A percentile compares a stretch with the other conserved stretches of the same genome.
phyloP scores from a whole-genome alignment of 257 asterid genomes.

The Eustoma russellianum region DNA sequence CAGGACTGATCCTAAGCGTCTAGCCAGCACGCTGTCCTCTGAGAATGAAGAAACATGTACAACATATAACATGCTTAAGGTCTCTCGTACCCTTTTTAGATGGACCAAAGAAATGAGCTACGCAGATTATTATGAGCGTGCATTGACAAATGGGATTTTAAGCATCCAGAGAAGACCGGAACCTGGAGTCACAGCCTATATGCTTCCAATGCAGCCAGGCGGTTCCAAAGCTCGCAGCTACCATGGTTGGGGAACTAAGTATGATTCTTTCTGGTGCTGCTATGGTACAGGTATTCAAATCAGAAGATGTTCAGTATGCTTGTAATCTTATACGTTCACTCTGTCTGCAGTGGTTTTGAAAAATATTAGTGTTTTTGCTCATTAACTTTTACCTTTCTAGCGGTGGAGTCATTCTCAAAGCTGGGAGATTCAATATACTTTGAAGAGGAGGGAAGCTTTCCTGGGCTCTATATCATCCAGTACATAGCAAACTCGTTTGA shows the following conservation, averaged over 20 bases:
- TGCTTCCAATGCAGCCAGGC: conserved; percentile 75
- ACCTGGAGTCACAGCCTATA: conserved; percentile 86
- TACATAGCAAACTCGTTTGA: conserved; percentile 62
- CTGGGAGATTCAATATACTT: conserved; percentile 90
- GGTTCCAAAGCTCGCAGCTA: conserved; percentile 68
- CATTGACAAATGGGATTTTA: conserved; percentile 80
- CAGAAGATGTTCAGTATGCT: too few relatives aligned
- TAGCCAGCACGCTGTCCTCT: conserved; percentile 41
- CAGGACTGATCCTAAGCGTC: conserved; percentile 61
- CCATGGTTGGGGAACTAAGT: conserved; percentile 79
- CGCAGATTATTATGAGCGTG: conserved; percentile 87
- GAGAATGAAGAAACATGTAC: conserved; percentile 94
- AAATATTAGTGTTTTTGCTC: too few relatives aligned
- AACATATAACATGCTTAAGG: conserved; percentile 95
- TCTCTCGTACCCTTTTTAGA: conserved; percentile 69
- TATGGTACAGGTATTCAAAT: conserved; percentile 67
- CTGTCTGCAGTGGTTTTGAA: too few relatives aligned
- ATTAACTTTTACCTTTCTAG: too few relatives aligned
- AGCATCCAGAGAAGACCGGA: conserved; percentile 84
- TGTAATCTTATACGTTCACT: too few relatives aligned
- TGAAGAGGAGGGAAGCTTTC: conserved; percentile 50
- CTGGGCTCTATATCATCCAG: conserved; percentile 64
- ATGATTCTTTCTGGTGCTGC: conserved; percentile 86
- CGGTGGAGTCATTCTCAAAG: conserved; percentile 80
- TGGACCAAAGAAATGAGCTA: conserved; percentile 88